Conservation (phyloP, 2,329 filamentous ascomycete genomes). For the Phaeosphaeriaceae sp. region DNA sequence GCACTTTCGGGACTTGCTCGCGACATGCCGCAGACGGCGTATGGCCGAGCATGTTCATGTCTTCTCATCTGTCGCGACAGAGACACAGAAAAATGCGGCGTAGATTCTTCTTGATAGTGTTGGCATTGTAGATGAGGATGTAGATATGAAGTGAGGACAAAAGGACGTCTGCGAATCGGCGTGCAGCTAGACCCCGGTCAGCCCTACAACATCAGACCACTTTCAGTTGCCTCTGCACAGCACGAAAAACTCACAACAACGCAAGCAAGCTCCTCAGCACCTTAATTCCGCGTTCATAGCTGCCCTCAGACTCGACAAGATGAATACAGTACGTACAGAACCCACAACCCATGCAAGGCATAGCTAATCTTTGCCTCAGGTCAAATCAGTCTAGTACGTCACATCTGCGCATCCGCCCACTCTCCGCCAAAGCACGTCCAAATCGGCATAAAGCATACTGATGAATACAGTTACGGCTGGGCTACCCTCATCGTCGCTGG, state of each 20-base stretch:
- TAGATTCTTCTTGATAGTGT: not conserved
- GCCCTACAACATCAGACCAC: slow-evolving; percentile 38
- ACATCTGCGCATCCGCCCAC: slow-evolving; percentile 11
- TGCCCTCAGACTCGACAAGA: slow-evolving; percentile 29
- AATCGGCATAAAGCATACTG: too few species aligned
- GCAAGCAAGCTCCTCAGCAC: slow-evolving; percentile 9
- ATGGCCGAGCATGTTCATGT: not conserved
- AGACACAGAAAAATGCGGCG: too few species aligned
- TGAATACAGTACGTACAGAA: slow-evolving; percentile 59
- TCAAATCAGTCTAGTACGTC: slow-evolving; percentile 66
- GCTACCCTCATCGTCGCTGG: slow-evolving; percentile 84
- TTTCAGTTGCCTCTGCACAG: slow-evolving; percentile 25
- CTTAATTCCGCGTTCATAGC: slow-evolving; percentile 5
- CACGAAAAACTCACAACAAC: slow-evolving; percentile 24
- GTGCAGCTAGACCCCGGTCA: slow-evolving; percentile 5
- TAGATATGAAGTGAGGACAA: not conserved
- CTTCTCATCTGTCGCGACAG: too few species aligned
- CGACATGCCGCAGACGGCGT: not conserved
- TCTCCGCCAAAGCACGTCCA: not conserved
- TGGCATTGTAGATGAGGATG: not conserved
- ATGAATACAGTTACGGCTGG: slow-evolving; percentile 79
- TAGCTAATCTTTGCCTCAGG: slow-evolving; percentile 45
- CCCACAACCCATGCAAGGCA: not conserved
- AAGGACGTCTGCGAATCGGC: not conserved
- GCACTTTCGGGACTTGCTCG: not conserved